Base-by-base conservation (phyloP, 2,329 filamentous ascomycete genomes). In the Fusarium protoensiforme region DNA sequence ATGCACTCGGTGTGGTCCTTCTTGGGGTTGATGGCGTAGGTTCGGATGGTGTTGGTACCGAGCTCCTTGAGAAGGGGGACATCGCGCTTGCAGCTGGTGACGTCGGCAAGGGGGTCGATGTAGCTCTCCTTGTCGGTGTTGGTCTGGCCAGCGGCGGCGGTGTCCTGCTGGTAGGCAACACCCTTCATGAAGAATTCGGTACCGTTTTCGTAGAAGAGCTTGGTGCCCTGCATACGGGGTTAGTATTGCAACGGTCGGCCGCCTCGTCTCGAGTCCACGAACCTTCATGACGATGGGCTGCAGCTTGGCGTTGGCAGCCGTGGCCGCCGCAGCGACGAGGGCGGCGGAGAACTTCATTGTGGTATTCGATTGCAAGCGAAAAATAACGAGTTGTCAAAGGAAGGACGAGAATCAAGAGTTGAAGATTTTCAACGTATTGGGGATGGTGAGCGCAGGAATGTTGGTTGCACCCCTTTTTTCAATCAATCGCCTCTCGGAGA, bases 161-260 rank as follows among this genome's bases (percentile, higher is more conserved):
- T 87, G 78, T 96, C 93, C 86, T 95, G 91, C 87, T 99, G 96
- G 86, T 99, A 99, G 76, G 96, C 96, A 77, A 99, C 88, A 85
- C 96, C 96, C 84, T 93, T 94, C 83, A 98, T 94, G 88, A 91
- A 97, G 85, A 89, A 89, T 78, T 89, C 86, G 20, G 87, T 89
- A 72, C 87, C 87, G 78, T 92, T 93, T 83, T 93, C 89, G 87
- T 93, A 95, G 88, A 97, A 98, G 88, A 98, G 96, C 84, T 96
- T 95, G 81, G 90, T 90, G 77, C 94, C 92, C 89, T 92, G 79
- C 64, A 79, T 62, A 5, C 22, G 7, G 29, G 13, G 35, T 57
- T 39, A 57, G 54, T 27, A 27, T 27, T 16, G 56, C 36, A 36
- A 39, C 56, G 56, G 24, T 18, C 22, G 36, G 31, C 5, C 11